Base-by-base conservation (phyloP, 805 yeast species). In the Starmera caribaea region DNA sequence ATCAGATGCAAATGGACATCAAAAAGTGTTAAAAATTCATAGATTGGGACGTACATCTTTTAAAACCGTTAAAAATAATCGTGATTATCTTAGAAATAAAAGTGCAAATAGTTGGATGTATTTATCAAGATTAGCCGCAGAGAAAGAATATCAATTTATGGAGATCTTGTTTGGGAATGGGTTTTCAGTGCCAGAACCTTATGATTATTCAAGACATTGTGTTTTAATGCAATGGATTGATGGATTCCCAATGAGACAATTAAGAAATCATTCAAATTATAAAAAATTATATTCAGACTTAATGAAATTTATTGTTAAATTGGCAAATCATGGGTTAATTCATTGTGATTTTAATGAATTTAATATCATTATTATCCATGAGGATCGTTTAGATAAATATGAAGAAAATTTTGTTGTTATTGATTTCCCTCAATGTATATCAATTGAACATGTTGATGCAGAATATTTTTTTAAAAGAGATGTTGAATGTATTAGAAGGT, bases 271-370 rank as follows among this genome's bases (percentile, higher is more conserved):
- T 54, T 67, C 69, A 12, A 74, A 84, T 46, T 75, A 82, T 51
- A 75, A 78, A 45, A 71, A 76, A 45, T 69, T 92, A 37, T 92
- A 92, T 57, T 78, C 87, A 26, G 81, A 86, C 40, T 67, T 92
- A 54, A 90, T 92, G 97, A 66, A 69, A 41, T 89, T 92, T 54
- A 80, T 84, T 16, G 94, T 89, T 12, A 73, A 77, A 45, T 65
- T 92, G 39, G 98, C 84, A 6, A 80, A 83, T 52, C 75, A 81
- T 49, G 99, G 99, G 1, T 69, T 92, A 41, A 88, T 92, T 39
- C 99, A 92, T 62, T 90, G 98, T 70, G 99, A 92, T 66, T 92
- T 80, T 66, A 92, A 92, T 60, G 99, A 92, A 63, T 92, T 92
- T 62, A 92, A 92, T 59, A 87, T 92, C 49, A 86, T 92, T 74